Base-by-base conservation (phyloP, 345 rosid species). In the Eucalyptus tenuipes region DNA sequence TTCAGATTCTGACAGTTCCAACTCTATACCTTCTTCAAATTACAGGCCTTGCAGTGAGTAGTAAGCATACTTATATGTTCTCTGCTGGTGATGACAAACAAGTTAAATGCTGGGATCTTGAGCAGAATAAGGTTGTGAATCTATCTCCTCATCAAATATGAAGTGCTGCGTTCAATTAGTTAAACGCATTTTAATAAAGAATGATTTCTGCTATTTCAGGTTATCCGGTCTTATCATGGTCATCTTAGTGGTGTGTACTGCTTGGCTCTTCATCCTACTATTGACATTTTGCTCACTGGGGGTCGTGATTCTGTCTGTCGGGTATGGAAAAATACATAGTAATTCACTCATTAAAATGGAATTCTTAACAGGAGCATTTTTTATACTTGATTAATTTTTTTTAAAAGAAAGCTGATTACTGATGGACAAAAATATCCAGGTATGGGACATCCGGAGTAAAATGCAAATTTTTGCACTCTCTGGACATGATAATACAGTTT, bases 91-190 rank as follows among this genome's bases (percentile, higher is more conserved):
- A 98, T 91, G 99, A 98, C 91, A 98, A 98, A 86, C 99, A 95
- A 94, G 99, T 98, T 88, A 98, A 98, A 92, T 98, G 99, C 89
- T 98, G 99, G 99, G 99, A 98, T 89, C 99, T 98, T 92, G 99
- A 98, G 89, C 99, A 98, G 91, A 97, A 98, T 90, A 98, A 98
- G 99, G 99, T 97, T 44, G 90, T 92, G 61, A 88, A 55, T 88
- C 75, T 61, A 27, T 31, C 48, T n/a, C 81, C 37, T 52, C 45
- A 22, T 86, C 31, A 49, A 49, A 17, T 85, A 6, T 27, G 55
- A 49, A 45, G 86, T 22, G 22, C 52, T 13, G 6, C 47, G 59
- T 49, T n/a, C 16, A 52, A 49, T 31, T 53, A 37, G 81, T 44
- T 84, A 61, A 71, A 75, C 5, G 31, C 87, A 45, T 85, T 80